phyloP scores from a whole-genome alignment of 2,329 filamentous ascomycete species.

The Cercospora sp. region DNA sequence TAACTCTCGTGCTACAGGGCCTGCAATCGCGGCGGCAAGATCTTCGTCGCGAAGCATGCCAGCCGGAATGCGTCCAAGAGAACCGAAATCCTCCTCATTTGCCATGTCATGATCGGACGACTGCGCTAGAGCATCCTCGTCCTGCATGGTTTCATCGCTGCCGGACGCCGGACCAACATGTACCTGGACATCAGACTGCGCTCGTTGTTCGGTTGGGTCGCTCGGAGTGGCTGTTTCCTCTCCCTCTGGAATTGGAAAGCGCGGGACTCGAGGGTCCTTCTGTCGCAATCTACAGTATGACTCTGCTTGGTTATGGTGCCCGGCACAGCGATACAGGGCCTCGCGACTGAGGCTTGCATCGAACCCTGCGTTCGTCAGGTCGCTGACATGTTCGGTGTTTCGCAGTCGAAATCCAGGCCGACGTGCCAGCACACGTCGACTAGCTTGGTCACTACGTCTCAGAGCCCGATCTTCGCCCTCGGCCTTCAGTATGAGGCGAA shows the following conservation, averaged over 20 bases:
- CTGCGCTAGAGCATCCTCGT: not conserved
- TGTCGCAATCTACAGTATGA: conserved; percentile 68
- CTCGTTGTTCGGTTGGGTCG: not conserved
- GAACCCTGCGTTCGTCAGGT: conserved; percentile 53
- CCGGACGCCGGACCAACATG: conserved; percentile 34
- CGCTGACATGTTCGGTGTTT: conserved; percentile 47
- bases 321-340: conserved; percentile 79
- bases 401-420: conserved; percentile 56
- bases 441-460: conserved; percentile 62
- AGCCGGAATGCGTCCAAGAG: conserved; percentile 30
- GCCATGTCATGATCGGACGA: conserved; percentile 24
- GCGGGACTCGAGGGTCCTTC: conserved; percentile 29
- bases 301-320: conserved; percentile 58
- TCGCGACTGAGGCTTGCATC: conserved; percentile 69
- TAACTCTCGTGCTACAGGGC: conserved; percentile 12
- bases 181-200: conserved; percentile 10
- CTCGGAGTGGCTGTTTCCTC: conserved; percentile 8
- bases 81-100: conserved; percentile 31
- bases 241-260: conserved; percentile 36
- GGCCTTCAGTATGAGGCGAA: conserved; percentile 74
- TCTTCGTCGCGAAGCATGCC: conserved; percentile 32
- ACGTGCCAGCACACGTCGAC: conserved; percentile 47
- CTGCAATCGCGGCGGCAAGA: conserved; percentile 28
- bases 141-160: not conserved
- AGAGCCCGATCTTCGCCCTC: conserved; percentile 70